Percentiles rank a stretch among this genome's conserved stretches.
Conservation (phyloP, 352 stramenopile species). For the Blastocystis sp. region DNA sequence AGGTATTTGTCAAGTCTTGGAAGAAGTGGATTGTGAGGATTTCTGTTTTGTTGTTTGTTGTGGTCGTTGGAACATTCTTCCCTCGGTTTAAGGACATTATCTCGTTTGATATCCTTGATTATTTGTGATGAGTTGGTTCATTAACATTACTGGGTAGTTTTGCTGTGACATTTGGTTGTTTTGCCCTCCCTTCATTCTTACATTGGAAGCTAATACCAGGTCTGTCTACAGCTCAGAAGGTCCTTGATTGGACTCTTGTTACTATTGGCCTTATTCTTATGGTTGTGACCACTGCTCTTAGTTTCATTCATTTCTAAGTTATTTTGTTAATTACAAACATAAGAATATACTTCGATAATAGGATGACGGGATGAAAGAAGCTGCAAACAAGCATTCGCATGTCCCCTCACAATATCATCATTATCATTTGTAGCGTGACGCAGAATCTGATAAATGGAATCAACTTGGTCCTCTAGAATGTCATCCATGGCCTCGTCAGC, state of each 20-base stretch:
- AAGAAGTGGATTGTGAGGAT: slow-evolving; percentile 29
- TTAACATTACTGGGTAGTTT: slow-evolving; percentile 27
- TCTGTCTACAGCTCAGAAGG: slow-evolving; percentile 23
- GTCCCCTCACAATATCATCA: slow-evolving; percentile 4
- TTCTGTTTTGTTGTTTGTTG: background rate
- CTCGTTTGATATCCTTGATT: slow-evolving; percentile 21
- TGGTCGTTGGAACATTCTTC: slow-evolving; percentile 27
- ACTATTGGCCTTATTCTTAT: slow-evolving; percentile 5
- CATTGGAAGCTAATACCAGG: slow-evolving; percentile 29
- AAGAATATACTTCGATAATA: background rate
- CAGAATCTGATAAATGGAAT: background rate
- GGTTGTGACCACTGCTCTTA: slow-evolving; percentile 22
- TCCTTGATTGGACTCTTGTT: slow-evolving; percentile 18
- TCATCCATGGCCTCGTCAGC: background rate
- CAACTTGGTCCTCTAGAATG: background rate
- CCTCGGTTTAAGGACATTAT: slow-evolving; percentile 37
- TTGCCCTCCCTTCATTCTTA: slow-evolving; percentile 23
- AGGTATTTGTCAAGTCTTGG: slow-evolving; percentile 11
- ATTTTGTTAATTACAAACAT: background rate
- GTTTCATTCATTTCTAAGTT: slow-evolving; percentile 1
- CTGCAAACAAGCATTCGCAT: background rate
- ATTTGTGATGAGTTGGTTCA: background rate
- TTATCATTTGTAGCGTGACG: background rate
- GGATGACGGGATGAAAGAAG: background rate
- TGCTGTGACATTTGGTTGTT: slow-evolving; percentile 30